Conservation (phyloP, 169 alveolate species). For the Plasmodium fragile region DNA sequence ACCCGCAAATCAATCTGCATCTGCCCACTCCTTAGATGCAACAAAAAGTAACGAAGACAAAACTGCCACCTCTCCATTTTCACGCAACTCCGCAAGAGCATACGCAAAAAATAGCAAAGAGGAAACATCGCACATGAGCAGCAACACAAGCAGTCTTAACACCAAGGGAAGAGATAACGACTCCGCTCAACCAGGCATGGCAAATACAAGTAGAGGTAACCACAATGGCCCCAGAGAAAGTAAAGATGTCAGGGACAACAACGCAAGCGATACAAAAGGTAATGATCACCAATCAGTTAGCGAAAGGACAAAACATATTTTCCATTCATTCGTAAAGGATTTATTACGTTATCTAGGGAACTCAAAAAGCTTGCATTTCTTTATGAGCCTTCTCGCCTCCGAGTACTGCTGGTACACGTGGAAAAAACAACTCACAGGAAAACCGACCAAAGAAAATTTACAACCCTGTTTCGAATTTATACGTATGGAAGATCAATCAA, state of each 20-base stretch:
- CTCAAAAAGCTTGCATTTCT: not conserved
- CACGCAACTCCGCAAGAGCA: not conserved
- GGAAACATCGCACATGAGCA: not conserved
- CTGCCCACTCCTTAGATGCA: not conserved
- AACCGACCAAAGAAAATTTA: not conserved
- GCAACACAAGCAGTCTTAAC: not conserved
- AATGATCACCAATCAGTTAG: not conserved
- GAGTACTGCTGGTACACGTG: slow-evolving; percentile 60
- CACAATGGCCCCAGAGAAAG: not conserved
- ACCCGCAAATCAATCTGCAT: not conserved
- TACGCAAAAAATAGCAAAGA: not conserved
- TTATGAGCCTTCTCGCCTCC: not conserved
- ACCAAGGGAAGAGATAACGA: not conserved
- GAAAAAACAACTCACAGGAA: slow-evolving; percentile 33
- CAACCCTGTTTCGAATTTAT: slow-evolving; percentile 19
- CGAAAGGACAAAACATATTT: slow-evolving; percentile 20
- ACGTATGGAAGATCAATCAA: not conserved
- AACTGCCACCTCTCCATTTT: not conserved
- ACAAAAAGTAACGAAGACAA: not conserved
- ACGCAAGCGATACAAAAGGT: slow-evolving; percentile 6
- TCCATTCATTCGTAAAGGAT: slow-evolving; percentile 19
- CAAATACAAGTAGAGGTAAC: not conserved
- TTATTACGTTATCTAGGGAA: slow-evolving; percentile 13
- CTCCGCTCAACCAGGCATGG: not conserved
- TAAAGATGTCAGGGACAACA: not conserved